These are phyloP conservation scores for Arctostaphylos glauca DNA, from an alignment of 148 eudicot species.

Conservation along the genomic window DNA sequence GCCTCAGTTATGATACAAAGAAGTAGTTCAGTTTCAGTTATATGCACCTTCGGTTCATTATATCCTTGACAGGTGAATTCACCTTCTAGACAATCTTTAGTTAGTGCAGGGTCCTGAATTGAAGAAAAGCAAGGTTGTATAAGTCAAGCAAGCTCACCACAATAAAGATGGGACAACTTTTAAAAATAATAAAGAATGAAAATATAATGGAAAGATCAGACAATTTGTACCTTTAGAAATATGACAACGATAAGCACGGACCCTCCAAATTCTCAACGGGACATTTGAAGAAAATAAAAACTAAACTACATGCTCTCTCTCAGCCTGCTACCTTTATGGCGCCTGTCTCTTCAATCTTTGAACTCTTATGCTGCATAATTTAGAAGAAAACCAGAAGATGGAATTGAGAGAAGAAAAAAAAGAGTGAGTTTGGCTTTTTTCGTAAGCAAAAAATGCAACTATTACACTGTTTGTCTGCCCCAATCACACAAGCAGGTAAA, in stretches of 20 bases:
- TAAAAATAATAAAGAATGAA: neutral
- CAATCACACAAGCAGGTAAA: neutral
- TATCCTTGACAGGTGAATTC: constrained; percentile 32
- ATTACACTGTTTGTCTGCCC: neutral
- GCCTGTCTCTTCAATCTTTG: constrained; percentile 85
- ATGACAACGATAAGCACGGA: constrained; percentile 23
- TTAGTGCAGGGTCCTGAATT: constrained; percentile 28
- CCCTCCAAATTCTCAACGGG: constrained; percentile 41
- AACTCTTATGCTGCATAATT: constrained; percentile 79
- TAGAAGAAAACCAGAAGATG: constrained; percentile 17
- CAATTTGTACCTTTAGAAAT: constrained; percentile 33
- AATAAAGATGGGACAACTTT: neutral
- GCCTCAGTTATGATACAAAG: constrained; percentile 29
- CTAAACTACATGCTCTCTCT: constrained; percentile 31
- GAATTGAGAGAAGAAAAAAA: constrained; percentile 4
- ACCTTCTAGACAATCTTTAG: constrained; percentile 24
- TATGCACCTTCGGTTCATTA: constrained; percentile 32
- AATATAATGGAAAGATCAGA: neutral
- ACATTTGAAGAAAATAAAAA: constrained; percentile 33
- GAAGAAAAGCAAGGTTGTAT: constrained; percentile 5
- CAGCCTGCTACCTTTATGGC: constrained; percentile 81
- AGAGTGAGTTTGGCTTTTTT: neutral
- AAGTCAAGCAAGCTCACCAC: neutral
- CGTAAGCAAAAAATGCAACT: neutral
- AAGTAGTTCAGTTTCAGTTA: constrained; percentile 28